Conservation (phyloP, 2,329 filamentous ascomycete species). For the Stagonosporopsis vannaccii region DNA sequence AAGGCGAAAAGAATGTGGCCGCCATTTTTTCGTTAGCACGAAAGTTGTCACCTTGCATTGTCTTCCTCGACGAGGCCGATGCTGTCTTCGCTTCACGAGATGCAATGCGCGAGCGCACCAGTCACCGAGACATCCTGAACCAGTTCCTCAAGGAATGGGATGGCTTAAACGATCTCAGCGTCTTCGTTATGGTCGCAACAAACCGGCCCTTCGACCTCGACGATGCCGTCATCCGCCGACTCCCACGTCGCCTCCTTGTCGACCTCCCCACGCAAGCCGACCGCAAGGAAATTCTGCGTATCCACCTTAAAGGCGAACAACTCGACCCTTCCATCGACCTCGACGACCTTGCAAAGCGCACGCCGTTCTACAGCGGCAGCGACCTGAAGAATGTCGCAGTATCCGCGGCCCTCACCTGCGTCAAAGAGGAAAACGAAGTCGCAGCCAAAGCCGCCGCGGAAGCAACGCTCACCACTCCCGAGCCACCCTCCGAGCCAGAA, state of each 20-base stretch:
- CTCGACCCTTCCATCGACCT: slow-evolving; percentile 69
- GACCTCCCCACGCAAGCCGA: slow-evolving; percentile 74
- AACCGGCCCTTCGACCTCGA: slow-evolving; percentile 96
- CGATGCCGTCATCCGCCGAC: slow-evolving; percentile 79
- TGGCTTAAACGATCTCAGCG: slow-evolving; percentile 80
- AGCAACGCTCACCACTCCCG: slow-evolving; percentile 11
- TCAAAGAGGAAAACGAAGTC: slow-evolving; percentile 72
- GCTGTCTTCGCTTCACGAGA: slow-evolving; percentile 84
- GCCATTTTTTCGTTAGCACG: slow-evolving; percentile 91
- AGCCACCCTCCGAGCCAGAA: background rate
- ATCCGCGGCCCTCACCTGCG: slow-evolving; percentile 78
- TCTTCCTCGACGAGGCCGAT: slow-evolving; percentile 98
- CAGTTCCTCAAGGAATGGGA: slow-evolving; percentile 98
- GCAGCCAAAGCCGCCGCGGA: slow-evolving; percentile 40
- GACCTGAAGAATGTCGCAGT: slow-evolving; percentile 86
- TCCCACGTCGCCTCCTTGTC: slow-evolving; percentile 75
- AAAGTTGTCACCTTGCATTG: slow-evolving; percentile 88
- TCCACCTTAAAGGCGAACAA: slow-evolving; percentile 73
- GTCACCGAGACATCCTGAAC: slow-evolving; percentile 89
- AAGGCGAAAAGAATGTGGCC: slow-evolving; percentile 92
- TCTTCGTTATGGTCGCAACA: slow-evolving; percentile 98
- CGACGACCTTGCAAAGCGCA: slow-evolving; percentile 68
- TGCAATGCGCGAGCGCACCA: slow-evolving; percentile 69
- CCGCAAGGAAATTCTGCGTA: slow-evolving; percentile 71
- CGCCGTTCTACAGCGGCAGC: slow-evolving; percentile 80